phyloP scores from a whole-genome alignment of 495 filamentous ascomycete species.

The Neurospora sp. region DNA sequence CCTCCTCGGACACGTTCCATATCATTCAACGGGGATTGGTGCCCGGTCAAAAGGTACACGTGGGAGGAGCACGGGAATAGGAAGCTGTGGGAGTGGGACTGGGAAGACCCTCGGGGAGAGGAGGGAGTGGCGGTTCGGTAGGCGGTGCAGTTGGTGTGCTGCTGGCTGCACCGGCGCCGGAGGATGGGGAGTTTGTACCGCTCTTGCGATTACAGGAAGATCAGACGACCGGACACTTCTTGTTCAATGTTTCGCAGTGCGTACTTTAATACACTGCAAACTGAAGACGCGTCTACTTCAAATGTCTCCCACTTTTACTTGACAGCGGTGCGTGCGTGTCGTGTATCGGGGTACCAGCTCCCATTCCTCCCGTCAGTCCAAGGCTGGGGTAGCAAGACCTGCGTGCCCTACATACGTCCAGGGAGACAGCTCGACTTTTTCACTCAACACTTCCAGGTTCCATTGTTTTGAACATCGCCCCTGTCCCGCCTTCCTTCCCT shows the following conservation, averaged over 20 bases:
- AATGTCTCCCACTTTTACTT: background rate
- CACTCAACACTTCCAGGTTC: background rate
- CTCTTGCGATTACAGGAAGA: background rate
- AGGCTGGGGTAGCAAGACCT: background rate
- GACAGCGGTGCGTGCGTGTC: background rate
- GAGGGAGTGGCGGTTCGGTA: conserved; percentile 8
- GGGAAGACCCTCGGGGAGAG: conserved; percentile 20
- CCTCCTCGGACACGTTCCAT: background rate
- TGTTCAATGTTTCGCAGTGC: background rate
- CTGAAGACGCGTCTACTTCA: background rate
- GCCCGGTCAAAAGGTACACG: background rate
- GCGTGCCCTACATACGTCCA: background rate
- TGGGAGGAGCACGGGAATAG: background rate
- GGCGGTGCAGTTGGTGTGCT: conserved; percentile 20
- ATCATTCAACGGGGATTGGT: background rate
- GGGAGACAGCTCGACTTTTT: background rate
- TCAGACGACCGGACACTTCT: background rate
- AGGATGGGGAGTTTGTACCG: conserved; percentile 1
- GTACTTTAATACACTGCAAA: background rate
- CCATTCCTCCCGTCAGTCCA: background rate
- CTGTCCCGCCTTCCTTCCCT: no score
- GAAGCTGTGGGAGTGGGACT: conserved; percentile 17
- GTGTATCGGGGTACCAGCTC: background rate
- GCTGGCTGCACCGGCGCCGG: conserved; percentile 7
- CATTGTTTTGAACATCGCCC: no score